phyloP scores from a whole-genome alignment of 116 monocot species.

The Trichopus zeylanicus region DNA sequence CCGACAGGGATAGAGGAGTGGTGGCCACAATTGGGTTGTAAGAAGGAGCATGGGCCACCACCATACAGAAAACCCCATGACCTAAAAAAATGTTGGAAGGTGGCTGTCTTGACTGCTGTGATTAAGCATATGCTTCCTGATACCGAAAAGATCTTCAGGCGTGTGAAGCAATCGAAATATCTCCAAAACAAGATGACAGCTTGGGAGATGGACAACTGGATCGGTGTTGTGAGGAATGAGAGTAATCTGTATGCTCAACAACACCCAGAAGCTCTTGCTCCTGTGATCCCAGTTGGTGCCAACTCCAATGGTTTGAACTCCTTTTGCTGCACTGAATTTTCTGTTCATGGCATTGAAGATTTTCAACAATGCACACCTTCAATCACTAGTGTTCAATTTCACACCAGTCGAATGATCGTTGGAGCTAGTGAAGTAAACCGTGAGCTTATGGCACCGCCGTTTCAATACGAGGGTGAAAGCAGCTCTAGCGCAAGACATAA shows the following conservation, averaged over 20 bases:
- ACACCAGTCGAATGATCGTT: too few species aligned
- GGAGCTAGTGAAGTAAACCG: too few species aligned
- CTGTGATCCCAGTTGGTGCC: conserved; percentile 11
- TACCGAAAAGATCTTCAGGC: conserved; percentile 46
- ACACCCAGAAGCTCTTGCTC: conserved; percentile 31
- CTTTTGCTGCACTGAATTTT: conserved; percentile 32
- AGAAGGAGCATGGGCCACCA: conserved; percentile 41
- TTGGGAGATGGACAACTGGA: conserved; percentile 57
- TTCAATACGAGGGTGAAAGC: too few species aligned
- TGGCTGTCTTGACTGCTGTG: conserved; percentile 48
- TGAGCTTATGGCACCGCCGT: too few species aligned
- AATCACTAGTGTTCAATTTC: too few species aligned
- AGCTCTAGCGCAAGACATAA: too few species aligned
- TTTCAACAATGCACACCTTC: too few species aligned
- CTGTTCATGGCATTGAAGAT: conserved; percentile 2
- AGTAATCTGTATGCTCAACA: conserved; percentile 29
- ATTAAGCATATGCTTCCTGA: conserved; percentile 79
- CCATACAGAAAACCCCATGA: conserved; percentile 89
- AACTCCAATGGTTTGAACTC: conserved; percentile 11
- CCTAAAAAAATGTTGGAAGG: conserved; percentile 74
- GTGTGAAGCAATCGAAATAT: conserved; percentile 63
- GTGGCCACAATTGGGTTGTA: conserved; percentile 54
- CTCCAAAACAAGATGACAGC: conserved; percentile 84
- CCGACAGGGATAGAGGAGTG: conserved; percentile 66
- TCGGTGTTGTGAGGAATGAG: conserved; percentile 49